Conservation (phyloP, 352 stramenopile genomes). For the Phytophthora vignae region DNA sequence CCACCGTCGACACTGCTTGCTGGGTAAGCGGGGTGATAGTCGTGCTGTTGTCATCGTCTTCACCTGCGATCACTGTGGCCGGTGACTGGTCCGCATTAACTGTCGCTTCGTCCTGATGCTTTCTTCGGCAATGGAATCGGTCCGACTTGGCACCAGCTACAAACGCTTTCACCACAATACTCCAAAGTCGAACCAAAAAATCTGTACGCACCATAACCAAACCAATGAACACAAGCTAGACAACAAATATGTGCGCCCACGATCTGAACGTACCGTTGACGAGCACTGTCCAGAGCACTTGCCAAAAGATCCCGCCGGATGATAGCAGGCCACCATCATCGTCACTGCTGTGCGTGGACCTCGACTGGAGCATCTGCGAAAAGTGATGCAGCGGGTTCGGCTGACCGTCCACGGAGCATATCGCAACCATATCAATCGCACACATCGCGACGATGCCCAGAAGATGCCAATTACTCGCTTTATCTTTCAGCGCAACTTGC, state of each 20-base stretch:
- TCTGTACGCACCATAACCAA: conserved; percentile 43
- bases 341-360: conserved; percentile 29
- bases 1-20: conserved; percentile 41
- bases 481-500: conserved; percentile 83
- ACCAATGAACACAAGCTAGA: not conserved
- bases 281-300: conserved; percentile 78
- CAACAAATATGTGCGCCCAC: not conserved
- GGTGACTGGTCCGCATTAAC: conserved; percentile 9
- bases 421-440: conserved; percentile 61
- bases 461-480: conserved; percentile 61
- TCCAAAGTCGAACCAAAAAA: conserved; percentile 74
- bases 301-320: conserved; percentile 52
- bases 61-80: conserved; percentile 5
- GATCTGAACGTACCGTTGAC: conserved; percentile 62
- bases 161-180: conserved; percentile 64
- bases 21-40: conserved; percentile 25
- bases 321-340: conserved; percentile 18
- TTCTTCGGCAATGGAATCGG: conserved; percentile 37
- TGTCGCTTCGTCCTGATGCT: conserved; percentile 14
- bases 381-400: conserved; percentile 69
- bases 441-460: conserved; percentile 65
- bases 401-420: conserved; percentile 70
- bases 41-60: conserved; percentile 13
- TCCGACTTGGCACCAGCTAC: conserved; percentile 61
- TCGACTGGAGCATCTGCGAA: conserved; percentile 42